Base-by-base conservation (phyloP, 2,329 filamentous ascomycete species). In the Drechslera avenae region DNA sequence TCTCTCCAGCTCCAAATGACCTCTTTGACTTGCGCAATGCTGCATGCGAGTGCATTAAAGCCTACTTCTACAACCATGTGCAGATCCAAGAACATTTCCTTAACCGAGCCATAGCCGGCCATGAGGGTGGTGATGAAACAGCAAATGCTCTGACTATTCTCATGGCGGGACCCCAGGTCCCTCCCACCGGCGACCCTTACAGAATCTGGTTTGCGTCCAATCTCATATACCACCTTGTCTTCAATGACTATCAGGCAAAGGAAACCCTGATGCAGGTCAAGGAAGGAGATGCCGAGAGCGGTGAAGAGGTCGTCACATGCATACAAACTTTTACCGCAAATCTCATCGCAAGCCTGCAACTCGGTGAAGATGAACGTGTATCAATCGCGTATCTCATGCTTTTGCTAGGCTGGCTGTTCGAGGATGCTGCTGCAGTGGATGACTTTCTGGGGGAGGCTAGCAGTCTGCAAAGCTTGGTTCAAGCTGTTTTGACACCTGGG, bases 231-330 rank as follows among this genome's bases (percentile, higher is more conserved):
- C 92, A 97, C 64, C 79, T 99, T 9, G 75, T 97, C 14, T 88
- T 87, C 55, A 90, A 96, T 52, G 88, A 94, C 60, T 77, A 84
- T 3, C 84, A 89, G 57, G 90, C 90, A 1, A 97, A 97, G 71
- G 80, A 81, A 5, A 80, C 89, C 41, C 86, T 92, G 14, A 90
- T 95, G 82, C 82, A 83, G 17, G 86, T 99, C 16, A 90, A 86
- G 0, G 93, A 97, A 73, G 94, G 94, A 9, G 90, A 97, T 71
- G 89, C 90, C 17, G 86, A 88, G 28, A 90, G 82, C 60, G 94
- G 93, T 3, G 94, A 99, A 76, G 94, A 99, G 73, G 91, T 97
- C 10, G 88, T 99, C 10, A 97, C 93, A 0, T 91, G 90, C 66
- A 90, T 99, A 42, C 94, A 99, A 72, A 88, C 87, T 1, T 83